Base-by-base conservation (phyloP, 257 asterid species). In the Salvia splendens region DNA sequence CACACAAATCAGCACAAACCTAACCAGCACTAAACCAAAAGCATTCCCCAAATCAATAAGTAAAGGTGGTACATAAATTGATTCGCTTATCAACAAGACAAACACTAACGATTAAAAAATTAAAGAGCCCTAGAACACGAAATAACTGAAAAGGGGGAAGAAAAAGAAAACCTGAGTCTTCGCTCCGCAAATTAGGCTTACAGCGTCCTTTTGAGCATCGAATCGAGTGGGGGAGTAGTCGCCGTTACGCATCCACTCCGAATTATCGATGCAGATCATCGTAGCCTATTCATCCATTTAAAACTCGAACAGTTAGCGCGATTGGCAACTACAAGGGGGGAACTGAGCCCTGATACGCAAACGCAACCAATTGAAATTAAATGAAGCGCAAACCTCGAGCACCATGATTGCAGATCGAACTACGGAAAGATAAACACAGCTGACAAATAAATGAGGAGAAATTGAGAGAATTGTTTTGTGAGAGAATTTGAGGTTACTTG, bases 241-340 rank as follows among this genome's bases (percentile, higher is more conserved):
- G 0, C 97, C 97, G 73, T 91, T 94, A 51, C 97, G 85, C 99
- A 91, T 91, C 97, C 97, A 94, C 71, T 94, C 97, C 42, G 99
- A 94, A 73, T 94, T 84, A 81, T 94, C 99, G 79, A 94, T 80
- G 80, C 97, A 94, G 81, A 94, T 94, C 94, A 91, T 91, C 36
- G 99, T 93, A 49, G 97, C 95, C 97, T 93, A 64, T 60, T 16
- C 59, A 64, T 35, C 53, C 53, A 65, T 8, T 15, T 1, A 59
- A 72, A 58, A 33, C 12, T 33, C 30, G 55, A 58, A 43, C 9
- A 62, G 38, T 61, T 51, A 69, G 57, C 28, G 57, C 28, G n/a
- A 38, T 61, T 55, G 56, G 48, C 28, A 16, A 33, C 4, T 6
- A 64, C 59, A 12, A 38, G 40, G 12, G 64, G 11, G 63, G 9